Percentiles rank a stretch among this genome's conserved stretches.
phyloP scores from a whole-genome alignment of 2,329 filamentous ascomycete genomes.

The Dendrostoma leiphaemia region DNA sequence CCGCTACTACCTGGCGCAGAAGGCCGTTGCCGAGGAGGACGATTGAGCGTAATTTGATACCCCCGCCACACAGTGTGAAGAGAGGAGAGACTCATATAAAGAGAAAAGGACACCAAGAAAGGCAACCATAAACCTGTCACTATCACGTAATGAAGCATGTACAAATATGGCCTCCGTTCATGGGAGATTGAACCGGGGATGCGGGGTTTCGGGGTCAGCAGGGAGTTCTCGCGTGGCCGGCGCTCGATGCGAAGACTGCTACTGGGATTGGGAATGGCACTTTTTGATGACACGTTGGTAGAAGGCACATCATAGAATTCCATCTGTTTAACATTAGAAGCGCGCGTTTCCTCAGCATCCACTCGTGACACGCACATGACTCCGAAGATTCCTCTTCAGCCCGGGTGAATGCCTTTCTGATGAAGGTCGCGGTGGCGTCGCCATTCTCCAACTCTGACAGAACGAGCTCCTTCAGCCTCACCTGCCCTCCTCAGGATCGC shows the following conservation, averaged over 20 bases:
- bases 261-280: not conserved
- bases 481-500: no score
- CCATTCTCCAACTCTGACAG: no score
- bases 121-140: no score
- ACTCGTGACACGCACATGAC: no score
- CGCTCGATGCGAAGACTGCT: constrained; percentile 5
- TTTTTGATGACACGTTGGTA: no score
- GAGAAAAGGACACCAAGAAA: not conserved
- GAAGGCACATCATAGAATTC: not conserved
- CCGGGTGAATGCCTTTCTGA: no score
- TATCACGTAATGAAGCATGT: no score
- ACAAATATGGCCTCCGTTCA: not conserved
- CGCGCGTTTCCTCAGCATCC: not conserved
- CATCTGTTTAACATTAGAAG: not conserved
- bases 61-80: not conserved
- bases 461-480: no score
- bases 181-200: no score
- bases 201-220: no score
- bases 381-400: no score
- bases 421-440: no score
- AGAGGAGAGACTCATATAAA: not conserved
- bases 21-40: constrained; percentile 20
- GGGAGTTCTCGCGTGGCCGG: not conserved
- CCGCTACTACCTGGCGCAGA: constrained; percentile 32
- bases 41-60: constrained; percentile 4